These are phyloP conservation scores for Colletotrichum liaoningense DNA, from an alignment of 2,329 filamentous ascomycete species.

Conservation along the genomic window DNA sequence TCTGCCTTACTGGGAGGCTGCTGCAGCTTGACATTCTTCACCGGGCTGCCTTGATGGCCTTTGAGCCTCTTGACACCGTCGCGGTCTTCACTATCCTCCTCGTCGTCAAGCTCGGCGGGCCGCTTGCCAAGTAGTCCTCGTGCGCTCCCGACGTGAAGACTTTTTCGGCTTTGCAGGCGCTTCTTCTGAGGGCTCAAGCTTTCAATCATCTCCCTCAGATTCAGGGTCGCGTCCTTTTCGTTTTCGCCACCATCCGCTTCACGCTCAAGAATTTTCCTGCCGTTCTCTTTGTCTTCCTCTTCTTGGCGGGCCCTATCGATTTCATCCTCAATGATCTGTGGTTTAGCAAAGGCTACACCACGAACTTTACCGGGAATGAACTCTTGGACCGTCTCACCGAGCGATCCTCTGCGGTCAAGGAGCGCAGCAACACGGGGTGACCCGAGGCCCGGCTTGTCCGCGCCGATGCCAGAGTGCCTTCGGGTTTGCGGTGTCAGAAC, in stretches of 20 bases:
- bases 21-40: conserved; percentile 79
- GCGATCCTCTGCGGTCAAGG: conserved; percentile 77
- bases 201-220: conserved; percentile 81
- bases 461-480: conserved; percentile 74
- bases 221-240: conserved; percentile 73
- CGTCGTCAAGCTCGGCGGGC: conserved; percentile 75
- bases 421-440: conserved; percentile 80
- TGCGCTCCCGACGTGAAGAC: conserved; percentile 80
- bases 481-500: conserved; percentile 71
- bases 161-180: conserved; percentile 75
- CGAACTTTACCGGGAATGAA: conserved; percentile 68
- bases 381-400: conserved; percentile 72
- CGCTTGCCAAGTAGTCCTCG: conserved; percentile 80
- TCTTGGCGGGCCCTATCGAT: conserved; percentile 71
- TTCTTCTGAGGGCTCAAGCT: conserved; percentile 82
- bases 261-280: conserved; percentile 65
- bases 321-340: conserved; percentile 70
- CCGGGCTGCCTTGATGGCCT: conserved; percentile 78
- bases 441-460: conserved; percentile 77
- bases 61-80: conserved; percentile 77
- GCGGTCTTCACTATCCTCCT: conserved; percentile 68
- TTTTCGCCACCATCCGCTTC: conserved; percentile 61
- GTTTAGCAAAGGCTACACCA: conserved; percentile 74
- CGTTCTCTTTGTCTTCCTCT: conserved; percentile 71
- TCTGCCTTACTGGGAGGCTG: conserved; percentile 77